phyloP scores from a whole-genome alignment of 2,329 filamentous ascomycete species.

The Fusarium sulawesiense region DNA sequence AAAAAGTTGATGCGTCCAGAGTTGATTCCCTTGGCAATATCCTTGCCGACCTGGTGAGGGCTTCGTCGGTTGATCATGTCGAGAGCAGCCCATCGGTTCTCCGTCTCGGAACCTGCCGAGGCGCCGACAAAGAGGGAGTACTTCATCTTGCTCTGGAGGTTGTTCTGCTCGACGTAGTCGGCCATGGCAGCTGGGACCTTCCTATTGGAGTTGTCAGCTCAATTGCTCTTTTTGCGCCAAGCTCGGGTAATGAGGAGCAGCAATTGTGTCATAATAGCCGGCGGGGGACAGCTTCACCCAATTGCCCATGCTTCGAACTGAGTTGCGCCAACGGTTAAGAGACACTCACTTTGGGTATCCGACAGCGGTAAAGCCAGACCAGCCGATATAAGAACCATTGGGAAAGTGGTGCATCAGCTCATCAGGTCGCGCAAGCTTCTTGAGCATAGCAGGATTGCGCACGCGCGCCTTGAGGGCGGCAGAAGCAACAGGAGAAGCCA shows the following conservation, averaged over 20 bases:
- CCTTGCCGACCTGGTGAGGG: conserved; percentile 91
- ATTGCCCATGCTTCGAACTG: too few species aligned
- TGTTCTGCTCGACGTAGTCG: conserved; percentile 90
- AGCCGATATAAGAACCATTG: conserved; percentile 87
- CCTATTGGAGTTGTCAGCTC: conserved; percentile 56
- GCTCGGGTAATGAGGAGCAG: conserved; percentile 25
- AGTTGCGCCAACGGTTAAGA: too few species aligned
- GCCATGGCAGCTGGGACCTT: conserved; percentile 86
- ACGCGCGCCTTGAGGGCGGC: conserved; percentile 81
- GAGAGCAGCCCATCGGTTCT: conserved; percentile 88
- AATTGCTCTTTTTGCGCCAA: conserved; percentile 23
- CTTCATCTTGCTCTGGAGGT: conserved; percentile 82
- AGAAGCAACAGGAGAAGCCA: conserved; percentile 70
- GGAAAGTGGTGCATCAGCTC: conserved; percentile 86
- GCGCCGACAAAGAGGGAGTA: conserved; percentile 91
- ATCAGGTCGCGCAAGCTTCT: conserved; percentile 82
- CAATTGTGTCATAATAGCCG: conserved; percentile 25
- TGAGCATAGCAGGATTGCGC: conserved; percentile 79
- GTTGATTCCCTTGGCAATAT: conserved; percentile 91
- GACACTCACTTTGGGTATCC: conserved; percentile 78
- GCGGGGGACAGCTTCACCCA: not conserved
- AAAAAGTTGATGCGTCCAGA: conserved; percentile 90
- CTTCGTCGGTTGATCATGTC: conserved; percentile 90
- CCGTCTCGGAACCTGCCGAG: conserved; percentile 89
- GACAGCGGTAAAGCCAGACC: conserved; percentile 91